Conservation (phyloP, 2,329 filamentous ascomycete genomes). For the Colletotrichum sp. region DNA sequence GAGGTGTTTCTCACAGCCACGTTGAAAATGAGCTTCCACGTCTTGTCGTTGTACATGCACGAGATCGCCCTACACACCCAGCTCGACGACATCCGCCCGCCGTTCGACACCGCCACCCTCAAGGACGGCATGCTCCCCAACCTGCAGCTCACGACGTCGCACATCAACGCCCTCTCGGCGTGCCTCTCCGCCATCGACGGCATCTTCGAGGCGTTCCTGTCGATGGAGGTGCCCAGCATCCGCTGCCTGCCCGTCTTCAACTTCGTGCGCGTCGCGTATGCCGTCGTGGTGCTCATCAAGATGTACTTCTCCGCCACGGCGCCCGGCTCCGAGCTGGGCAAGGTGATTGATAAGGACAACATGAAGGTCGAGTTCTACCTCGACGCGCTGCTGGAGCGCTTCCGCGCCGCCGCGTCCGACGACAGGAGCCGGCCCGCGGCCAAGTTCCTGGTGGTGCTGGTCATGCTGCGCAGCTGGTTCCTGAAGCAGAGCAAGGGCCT, state of each 20-base stretch:
- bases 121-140: conserved; percentile 46
- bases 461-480: conserved; percentile 76
- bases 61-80: conserved; percentile 75
- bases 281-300: conserved; percentile 75
- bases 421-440: conserved; percentile 69
- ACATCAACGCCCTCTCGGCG: conserved; percentile 71
- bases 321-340: conserved; percentile 70
- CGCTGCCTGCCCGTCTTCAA: conserved; percentile 73
- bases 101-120: conserved; percentile 50
- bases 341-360: conserved; percentile 70
- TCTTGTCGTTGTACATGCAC: conserved; percentile 76
- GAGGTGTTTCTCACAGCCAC: conserved; percentile 48
- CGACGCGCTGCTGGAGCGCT: conserved; percentile 72
- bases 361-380: conserved; percentile 72
- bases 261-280: conserved; percentile 75
- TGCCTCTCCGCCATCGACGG: conserved; percentile 71
- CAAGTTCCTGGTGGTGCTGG: conserved; percentile 74
- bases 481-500: conserved; percentile 49
- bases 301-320: conserved; percentile 72
- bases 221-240: conserved; percentile 62
- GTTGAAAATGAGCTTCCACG: conserved; percentile 67
- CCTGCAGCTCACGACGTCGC: conserved; percentile 55
- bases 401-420: conserved; percentile 66
- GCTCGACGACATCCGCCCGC: conserved; percentile 56
- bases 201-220: conserved; percentile 69